These are phyloP conservation scores for Arachnomyces sp. DNA, from an alignment of 2,329 filamentous ascomycete species.

Conservation along the genomic window DNA sequence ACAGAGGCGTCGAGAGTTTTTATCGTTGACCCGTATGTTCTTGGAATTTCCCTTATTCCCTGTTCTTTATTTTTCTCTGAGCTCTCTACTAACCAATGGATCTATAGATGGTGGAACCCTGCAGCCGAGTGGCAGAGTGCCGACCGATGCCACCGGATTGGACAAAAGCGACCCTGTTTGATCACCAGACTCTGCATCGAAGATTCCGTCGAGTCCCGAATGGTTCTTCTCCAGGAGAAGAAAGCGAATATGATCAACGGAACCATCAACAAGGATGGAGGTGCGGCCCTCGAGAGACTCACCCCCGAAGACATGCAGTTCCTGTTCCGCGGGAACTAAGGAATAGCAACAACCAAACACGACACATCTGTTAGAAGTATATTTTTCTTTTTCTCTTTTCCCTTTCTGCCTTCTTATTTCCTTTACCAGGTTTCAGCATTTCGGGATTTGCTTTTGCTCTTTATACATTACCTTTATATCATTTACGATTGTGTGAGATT, in stretches of 20 bases:
- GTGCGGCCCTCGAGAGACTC: conserved; percentile 77
- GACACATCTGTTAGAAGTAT: too few relatives aligned
- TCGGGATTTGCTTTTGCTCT: too few relatives aligned
- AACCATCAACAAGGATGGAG: conserved; percentile 86
- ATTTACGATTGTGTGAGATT: too few relatives aligned
- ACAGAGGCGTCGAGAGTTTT: conserved; percentile 93
- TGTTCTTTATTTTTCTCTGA: neutral
- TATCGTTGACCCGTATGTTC: conserved; percentile 83
- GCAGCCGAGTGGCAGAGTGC: conserved; percentile 99
- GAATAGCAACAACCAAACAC: neutral
- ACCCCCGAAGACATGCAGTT: conserved; percentile 93
- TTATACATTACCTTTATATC: too few relatives aligned
- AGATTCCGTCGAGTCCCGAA: conserved; percentile 91
- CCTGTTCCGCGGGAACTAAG: conserved; percentile 69
- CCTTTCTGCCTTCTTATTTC: too few relatives aligned
- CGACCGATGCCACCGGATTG: conserved; percentile 89
- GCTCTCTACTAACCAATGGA: neutral
- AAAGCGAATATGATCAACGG: conserved; percentile 97
- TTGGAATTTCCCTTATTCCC: neutral
- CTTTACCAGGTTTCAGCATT: too few relatives aligned
- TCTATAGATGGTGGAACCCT: conserved; percentile 90
- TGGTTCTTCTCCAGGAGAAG: conserved; percentile 95
- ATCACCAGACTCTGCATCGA: conserved; percentile 95
- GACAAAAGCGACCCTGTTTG: conserved; percentile 85
- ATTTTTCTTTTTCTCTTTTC: too few relatives aligned